Evolutionary conservation across 768 basidiomycete species (phyloP).

Genomic region (Peribolospora baueri): DNA sequence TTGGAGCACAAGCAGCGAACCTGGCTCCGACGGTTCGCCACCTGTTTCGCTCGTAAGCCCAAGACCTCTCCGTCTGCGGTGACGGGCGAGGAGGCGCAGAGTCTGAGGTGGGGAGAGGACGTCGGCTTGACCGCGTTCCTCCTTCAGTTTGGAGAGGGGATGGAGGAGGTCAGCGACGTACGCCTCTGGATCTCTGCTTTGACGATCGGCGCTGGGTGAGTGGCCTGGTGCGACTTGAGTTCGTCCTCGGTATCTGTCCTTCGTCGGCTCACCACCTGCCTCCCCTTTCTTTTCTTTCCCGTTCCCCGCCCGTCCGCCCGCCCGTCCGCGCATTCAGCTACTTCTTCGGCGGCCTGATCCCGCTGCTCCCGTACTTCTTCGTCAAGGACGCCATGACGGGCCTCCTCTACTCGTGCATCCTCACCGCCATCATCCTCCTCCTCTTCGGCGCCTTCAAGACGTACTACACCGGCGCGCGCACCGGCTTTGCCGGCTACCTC

Average conservation of each 20-base stretch:
- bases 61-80: neutral
- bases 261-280: neutral
- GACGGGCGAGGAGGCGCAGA: constrained; percentile 25
- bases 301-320: too few species aligned
- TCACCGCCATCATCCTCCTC: constrained; percentile 66
- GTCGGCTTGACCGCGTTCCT: constrained; percentile 81
- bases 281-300: neutral
- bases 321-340: constrained; percentile 28
- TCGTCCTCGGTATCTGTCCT: too few species aligned
- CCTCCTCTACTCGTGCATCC: constrained; percentile 29
- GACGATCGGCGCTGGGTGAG: constrained; percentile 44
- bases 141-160: constrained; percentile 81
- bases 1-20: constrained; percentile 7
- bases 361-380: constrained; percentile 46
- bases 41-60: constrained; percentile 9
- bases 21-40: neutral
- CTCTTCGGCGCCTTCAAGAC: constrained; percentile 52
- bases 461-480: constrained; percentile 22
- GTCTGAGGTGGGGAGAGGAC: constrained; percentile 42
- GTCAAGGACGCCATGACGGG: constrained; percentile 36
- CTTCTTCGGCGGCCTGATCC: constrained; percentile 76
- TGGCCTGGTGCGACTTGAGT: constrained; percentile 29
- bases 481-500: constrained; percentile 29
- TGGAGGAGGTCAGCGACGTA: constrained; percentile 69
- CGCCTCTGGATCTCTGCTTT: constrained; percentile 74